A percentile compares a stretch with the other conserved stretches of the same genome.
Conservation (phyloP, 176 grass and related monocot species). For the Eremochloa ophiuroides region DNA sequence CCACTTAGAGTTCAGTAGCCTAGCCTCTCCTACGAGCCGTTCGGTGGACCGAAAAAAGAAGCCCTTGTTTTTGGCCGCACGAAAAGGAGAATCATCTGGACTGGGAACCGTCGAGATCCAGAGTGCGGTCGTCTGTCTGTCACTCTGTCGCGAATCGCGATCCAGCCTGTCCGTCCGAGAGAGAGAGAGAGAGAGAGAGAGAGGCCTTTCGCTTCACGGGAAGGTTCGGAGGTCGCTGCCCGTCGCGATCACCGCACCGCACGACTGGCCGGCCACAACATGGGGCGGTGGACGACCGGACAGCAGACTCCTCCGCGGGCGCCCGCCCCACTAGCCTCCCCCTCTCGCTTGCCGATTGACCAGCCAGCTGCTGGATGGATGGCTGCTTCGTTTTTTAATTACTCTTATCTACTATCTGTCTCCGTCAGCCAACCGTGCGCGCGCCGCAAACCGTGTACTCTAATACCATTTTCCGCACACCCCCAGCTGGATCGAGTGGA, state of each 20-base stretch:
- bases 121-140: neutral
- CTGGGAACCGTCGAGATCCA: neutral
- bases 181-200: neutral
- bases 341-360: neutral
- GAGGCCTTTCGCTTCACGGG: neutral
- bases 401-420: neutral
- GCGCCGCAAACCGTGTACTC: neutral
- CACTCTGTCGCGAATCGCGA: too few species aligned
- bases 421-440: neutral
- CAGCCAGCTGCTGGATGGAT: neutral
- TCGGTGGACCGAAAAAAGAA: too few species aligned
- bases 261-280: neutral
- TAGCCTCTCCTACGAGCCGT: too few species aligned
- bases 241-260: neutral
- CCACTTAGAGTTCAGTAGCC: neutral
- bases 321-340: neutral
- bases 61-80: too few species aligned
- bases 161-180: neutral
- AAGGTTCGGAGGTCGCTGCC: neutral
- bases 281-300: constrained; percentile 6
- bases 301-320: neutral
- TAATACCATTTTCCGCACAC: neutral
- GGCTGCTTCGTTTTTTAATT: neutral
- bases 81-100: neutral
- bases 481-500: neutral